Conservation (phyloP, 2,329 filamentous ascomycete genomes). For the Blastomyces emzantsi region DNA sequence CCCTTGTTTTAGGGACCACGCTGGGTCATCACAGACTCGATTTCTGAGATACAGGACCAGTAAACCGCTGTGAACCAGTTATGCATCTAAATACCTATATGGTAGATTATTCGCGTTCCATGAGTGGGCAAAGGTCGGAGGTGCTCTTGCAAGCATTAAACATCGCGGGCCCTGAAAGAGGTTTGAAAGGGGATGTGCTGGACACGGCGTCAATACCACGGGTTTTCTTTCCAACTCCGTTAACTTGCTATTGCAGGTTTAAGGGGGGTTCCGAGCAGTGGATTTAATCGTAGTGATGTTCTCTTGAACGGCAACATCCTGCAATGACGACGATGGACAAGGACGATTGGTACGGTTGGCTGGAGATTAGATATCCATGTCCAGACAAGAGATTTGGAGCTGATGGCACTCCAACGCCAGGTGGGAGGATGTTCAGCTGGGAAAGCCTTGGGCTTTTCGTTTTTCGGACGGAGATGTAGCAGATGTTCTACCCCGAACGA, state of each 20-base stretch:
- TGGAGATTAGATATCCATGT: not conserved
- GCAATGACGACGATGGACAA: not conserved
- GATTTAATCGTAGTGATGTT: not conserved
- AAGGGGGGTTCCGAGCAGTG: not conserved
- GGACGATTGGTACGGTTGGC: slow-evolving; percentile 3
- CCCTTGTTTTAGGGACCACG: not conserved
- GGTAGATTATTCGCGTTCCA: not conserved
- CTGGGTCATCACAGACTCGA: not conserved
- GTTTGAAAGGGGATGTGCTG: not conserved
- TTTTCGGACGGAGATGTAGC: not conserved
- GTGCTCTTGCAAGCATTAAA: not conserved
- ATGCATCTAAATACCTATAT: not conserved
- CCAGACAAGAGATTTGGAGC: not conserved
- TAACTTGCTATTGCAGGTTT: not conserved
- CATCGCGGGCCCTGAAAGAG: not conserved
- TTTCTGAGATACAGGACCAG: not conserved
- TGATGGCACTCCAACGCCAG: not conserved
- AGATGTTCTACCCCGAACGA: not conserved
- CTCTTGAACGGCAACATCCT: slow-evolving; percentile 1
- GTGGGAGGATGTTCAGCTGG: not conserved
- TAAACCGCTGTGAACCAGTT: not conserved
- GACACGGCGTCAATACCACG: not conserved
- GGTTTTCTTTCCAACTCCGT: not conserved
- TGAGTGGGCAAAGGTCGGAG: not conserved
- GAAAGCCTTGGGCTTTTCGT: not conserved